These are phyloP conservation scores for Mycena sp. DNA, from an alignment of 1,284 basidiomycete genomes.

Conservation along the genomic window DNA sequence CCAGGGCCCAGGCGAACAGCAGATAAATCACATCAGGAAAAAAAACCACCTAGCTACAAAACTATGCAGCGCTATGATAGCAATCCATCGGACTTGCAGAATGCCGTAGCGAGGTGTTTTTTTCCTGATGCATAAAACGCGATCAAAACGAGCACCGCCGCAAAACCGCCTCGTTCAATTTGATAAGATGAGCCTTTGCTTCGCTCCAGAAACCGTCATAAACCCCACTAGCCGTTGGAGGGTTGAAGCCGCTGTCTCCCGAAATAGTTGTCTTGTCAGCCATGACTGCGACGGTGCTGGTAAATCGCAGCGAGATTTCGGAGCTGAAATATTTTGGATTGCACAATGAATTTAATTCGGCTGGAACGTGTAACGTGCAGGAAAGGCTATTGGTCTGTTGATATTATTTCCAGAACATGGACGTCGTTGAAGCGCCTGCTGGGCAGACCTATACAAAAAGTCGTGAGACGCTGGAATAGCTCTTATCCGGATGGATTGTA, in stretches of 20 bases:
- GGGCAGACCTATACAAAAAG: background rate
- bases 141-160: too few species aligned
- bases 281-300: background rate
- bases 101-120: slow-evolving; percentile 1
- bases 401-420: background rate
- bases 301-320: background rate
- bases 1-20: too few species aligned
- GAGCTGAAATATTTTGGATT: background rate
- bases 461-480: background rate
- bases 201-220: background rate
- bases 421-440: background rate
- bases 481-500: too few species aligned
- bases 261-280: background rate
- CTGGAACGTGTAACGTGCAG: background rate
- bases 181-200: too few species aligned
- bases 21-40: too few species aligned
- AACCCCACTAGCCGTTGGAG: background rate
- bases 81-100: slow-evolving; percentile 1
- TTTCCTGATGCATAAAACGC: background rate
- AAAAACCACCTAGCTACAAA: too few species aligned
- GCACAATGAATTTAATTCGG: background rate
- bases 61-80: too few species aligned
- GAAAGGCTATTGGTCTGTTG: background rate
- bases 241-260: background rate
- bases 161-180: too few species aligned